Conservation (phyloP, 805 yeast genomes). For the Candida silvicultrix region DNA sequence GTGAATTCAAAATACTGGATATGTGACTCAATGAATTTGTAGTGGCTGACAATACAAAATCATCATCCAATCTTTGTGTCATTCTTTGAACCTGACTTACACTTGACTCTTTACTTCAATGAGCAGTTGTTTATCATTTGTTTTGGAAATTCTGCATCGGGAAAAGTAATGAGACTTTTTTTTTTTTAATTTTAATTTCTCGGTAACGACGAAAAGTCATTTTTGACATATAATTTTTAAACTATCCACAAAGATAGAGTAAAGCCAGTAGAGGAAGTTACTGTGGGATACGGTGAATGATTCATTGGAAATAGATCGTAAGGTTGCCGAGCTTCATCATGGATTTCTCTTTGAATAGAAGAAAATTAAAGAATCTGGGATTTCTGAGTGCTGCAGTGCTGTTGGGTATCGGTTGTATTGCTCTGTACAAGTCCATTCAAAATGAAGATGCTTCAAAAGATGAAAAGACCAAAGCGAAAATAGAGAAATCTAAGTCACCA, state of each 20-base stretch:
- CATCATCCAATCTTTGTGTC: constrained; percentile 1
- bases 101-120: not conserved
- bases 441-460: not conserved
- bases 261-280: not conserved
- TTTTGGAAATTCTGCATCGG: constrained; percentile 2
- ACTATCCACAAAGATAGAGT: not conserved
- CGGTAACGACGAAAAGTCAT: not conserved
- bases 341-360: not conserved
- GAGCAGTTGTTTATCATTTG: not conserved
- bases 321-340: no score
- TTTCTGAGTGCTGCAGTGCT: constrained; percentile 5
- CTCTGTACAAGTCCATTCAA: constrained; percentile 6
- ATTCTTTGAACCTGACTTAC: no score
- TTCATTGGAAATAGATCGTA: no score
- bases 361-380: constrained; percentile 1
- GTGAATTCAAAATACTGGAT: constrained; percentile 36
- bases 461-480: not conserved
- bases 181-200: no score
- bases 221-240: not conserved
- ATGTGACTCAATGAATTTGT: constrained; percentile 41
- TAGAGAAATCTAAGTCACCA: not conserved
- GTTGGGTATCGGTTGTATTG: constrained; percentile 7
- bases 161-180: constrained; percentile 2
- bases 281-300: no score
- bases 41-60: constrained; percentile 33